Evolutionary conservation across 2,329 filamentous ascomycete genomes (phyloP), one percentile per base, ranked within the genome.

Genomic region (Grosmannia huntii): DNA sequence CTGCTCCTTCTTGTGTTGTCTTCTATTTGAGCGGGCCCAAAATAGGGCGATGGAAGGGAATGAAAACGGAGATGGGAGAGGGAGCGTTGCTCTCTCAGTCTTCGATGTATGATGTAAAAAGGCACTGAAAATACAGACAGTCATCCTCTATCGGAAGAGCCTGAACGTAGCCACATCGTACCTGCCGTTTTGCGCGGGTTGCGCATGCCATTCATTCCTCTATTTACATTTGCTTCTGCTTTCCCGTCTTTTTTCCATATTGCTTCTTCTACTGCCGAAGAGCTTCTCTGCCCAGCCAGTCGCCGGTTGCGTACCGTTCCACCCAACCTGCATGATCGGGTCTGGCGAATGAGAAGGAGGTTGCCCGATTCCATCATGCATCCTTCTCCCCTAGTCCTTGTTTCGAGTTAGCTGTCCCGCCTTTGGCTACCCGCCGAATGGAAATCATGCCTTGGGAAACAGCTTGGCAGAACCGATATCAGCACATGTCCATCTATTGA

Each of bases 61-160:
- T 49, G 46, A 16, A 49, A 25, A 12, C 23, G 25, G 36, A 27
- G 23, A 48, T 28, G 36, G 14, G 33, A 19, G 33, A 33, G 19
- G 28, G 14, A 11, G 16, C 49, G 6, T n/a, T 28, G 14, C 25
- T 38, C 21, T 53, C n/a, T 38, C 33, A 14, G 51, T 53, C 53
- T 28, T 14, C 25, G 38, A 46, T 55, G 53, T 55, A 55, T 55
- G 38, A 46, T 55, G 53, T 55, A 55, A 55, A 55, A 44, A 41
- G 31, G 50, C 50, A 36, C 19, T 33, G 28, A 21, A 52, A 52
- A 52, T 28, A n/a, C 49, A 33, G 16, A 16, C 25, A n/a, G 27
- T 27, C 16, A 52, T 52, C 19, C 36, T 53, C 31, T 31, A 28
- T 25, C 48, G 23, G 48, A 11, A 27, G 5, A 25, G 4, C 10